Conservation (phyloP, 495 filamentous ascomycete species). For the Tuber umbilicatum region DNA sequence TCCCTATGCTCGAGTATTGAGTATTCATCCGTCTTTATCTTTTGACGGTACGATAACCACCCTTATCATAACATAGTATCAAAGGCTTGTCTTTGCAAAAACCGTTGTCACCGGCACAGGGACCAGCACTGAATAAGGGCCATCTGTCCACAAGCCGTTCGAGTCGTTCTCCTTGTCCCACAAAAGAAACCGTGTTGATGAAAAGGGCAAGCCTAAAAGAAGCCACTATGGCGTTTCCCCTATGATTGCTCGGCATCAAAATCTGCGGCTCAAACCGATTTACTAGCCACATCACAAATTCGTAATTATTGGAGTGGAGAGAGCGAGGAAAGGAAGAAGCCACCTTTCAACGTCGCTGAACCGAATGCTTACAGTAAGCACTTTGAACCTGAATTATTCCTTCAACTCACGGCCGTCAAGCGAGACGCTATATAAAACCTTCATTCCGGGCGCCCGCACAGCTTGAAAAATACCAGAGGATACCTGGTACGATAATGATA, state of each 20-base stretch:
- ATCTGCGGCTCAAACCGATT: neutral
- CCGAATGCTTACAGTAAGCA: neutral
- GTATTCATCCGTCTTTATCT: no score
- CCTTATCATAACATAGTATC: neutral
- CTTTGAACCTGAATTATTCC: neutral
- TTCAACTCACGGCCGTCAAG: neutral
- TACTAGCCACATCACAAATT: neutral
- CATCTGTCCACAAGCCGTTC: conserved; percentile 1
- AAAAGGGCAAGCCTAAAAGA: conserved; percentile 24
- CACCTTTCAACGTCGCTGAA: neutral
- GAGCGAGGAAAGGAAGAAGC: neutral
- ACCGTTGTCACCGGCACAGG: conserved; percentile 1
- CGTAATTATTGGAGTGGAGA: neutral
- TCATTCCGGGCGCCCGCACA: neutral
- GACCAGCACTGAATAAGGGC: neutral
- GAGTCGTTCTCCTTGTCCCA: neutral
- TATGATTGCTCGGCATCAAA: conserved; percentile 3
- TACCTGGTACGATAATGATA: neutral
- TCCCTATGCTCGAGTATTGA: no score
- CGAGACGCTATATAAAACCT: neutral
- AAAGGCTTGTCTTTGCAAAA: conserved; percentile 3
- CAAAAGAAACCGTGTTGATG: conserved; percentile 30
- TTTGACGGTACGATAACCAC: neutral
- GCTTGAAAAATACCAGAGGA: neutral
- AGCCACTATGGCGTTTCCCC: conserved; percentile 36